Conservation (phyloP, 768 basidiomycete genomes). For the Boletales sp. region DNA sequence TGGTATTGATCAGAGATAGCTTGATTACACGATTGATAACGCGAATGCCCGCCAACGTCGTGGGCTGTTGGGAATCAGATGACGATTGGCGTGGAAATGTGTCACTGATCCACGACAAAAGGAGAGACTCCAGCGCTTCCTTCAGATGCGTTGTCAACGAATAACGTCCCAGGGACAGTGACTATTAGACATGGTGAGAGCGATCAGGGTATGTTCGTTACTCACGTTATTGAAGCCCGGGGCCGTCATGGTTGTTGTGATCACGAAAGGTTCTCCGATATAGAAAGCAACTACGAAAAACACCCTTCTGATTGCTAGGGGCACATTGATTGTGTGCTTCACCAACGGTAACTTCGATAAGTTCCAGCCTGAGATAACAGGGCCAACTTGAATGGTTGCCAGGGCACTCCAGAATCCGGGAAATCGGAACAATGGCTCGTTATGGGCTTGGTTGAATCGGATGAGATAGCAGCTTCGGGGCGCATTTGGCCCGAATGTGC, state of each 20-base stretch:
- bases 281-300: constrained; percentile 31
- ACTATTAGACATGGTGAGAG: constrained; percentile 2
- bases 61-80: constrained; percentile 26
- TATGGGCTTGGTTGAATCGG: constrained; percentile 27
- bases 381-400: constrained; percentile 7
- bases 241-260: constrained; percentile 33
- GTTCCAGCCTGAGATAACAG: constrained; percentile 38
- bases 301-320: constrained; percentile 39
- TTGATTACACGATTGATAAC: constrained; percentile 41
- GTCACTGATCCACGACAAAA: constrained; percentile 43
- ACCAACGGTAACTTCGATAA: constrained; percentile 32
- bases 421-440: constrained; percentile 32
- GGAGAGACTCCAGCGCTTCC: constrained; percentile 32
- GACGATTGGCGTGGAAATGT: constrained; percentile 8
- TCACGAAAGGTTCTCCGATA: constrained; percentile 36
- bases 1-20: constrained; percentile 39
- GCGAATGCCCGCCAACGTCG: constrained; percentile 42
- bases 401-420: constrained; percentile 33
- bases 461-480: constrained; percentile 20
- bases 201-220: constrained; percentile 10
- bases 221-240: constrained; percentile 37
- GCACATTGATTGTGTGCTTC: constrained; percentile 41
- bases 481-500: constrained; percentile 5
- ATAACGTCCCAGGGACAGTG: constrained; percentile 21
- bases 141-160: constrained; percentile 24